These are phyloP conservation scores for Kwoniella shandongensis DNA, from an alignment of 768 basidiomycete genomes.

Conservation along the genomic window DNA sequence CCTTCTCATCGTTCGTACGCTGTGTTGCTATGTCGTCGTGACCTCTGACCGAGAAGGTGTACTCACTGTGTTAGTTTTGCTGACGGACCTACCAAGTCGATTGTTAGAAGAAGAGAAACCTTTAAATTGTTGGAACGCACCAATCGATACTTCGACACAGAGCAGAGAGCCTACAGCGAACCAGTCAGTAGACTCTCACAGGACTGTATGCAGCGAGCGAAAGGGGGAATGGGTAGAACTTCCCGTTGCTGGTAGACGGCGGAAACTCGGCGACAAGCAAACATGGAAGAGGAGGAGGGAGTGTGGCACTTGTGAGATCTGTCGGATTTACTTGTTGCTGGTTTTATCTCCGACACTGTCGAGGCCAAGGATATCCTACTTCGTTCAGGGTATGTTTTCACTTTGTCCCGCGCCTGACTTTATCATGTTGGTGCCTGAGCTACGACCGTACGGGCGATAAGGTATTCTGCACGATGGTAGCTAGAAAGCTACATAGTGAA, in stretches of 20 bases:
- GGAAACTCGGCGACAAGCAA: neutral
- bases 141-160: conserved; percentile 12
- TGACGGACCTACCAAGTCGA: conserved; percentile 5
- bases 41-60: neutral
- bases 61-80: conserved; percentile 25
- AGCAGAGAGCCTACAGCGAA: neutral
- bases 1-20: neutral
- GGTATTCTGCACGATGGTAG: no score
- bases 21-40: neutral
- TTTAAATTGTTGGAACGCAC: conserved; percentile 13
- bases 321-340: neutral
- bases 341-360: conserved; percentile 3
- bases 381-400: no score
- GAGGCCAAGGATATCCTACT: neutral
- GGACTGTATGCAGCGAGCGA: conserved; percentile 2
- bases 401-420: no score
- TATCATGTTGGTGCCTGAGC: no score
- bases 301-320: neutral
- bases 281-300: neutral
- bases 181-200: neutral
- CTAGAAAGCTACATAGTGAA: no score
- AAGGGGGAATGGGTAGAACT: no score
- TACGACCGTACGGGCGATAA: no score
- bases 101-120: neutral
- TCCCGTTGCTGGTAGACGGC: neutral